Evolutionary conservation across 768 basidiomycete species (phyloP).

Genomic region (Russula ochroleuca): DNA sequence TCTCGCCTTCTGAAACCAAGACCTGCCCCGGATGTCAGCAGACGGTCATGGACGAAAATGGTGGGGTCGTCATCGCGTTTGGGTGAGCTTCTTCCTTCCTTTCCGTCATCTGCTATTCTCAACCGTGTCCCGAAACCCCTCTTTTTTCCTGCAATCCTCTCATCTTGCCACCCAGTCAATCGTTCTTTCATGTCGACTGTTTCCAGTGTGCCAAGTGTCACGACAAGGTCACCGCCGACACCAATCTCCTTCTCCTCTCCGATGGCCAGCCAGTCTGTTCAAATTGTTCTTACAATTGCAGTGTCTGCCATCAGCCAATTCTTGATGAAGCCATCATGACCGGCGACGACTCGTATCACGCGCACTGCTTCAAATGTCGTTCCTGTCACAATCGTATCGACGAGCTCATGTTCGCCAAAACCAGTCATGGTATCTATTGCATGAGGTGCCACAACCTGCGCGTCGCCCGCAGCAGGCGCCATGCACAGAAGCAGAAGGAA

Average conservation of each 20-base stretch:
- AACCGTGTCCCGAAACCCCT: neutral
- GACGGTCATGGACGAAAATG: conserved; percentile 74
- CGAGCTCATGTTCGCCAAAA: conserved; percentile 98
- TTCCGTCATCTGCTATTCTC: neutral
- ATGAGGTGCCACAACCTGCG: conserved; percentile 98
- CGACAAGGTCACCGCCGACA: conserved; percentile 90
- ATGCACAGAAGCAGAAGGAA: conserved; percentile 84
- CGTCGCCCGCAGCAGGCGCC: conserved; percentile 86
- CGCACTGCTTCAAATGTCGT: conserved; percentile 97
- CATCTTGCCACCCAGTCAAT: conserved; percentile 54
- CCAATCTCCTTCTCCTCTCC: conserved; percentile 92
- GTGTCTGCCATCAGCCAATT: conserved; percentile 89
- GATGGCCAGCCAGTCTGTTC: conserved; percentile 97
- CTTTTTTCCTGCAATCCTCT: conserved; percentile 6
- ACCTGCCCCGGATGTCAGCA: conserved; percentile 79
- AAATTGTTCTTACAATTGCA: conserved; percentile 93
- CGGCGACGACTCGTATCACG: conserved; percentile 97
- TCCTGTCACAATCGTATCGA: conserved; percentile 93
- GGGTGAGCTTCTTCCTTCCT: conserved; percentile 50
- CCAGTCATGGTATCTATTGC: conserved; percentile 96
- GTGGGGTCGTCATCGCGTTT: conserved; percentile 90
- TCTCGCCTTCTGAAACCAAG: conserved; percentile 46
- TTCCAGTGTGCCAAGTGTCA: conserved; percentile 97
- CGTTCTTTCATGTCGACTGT: conserved; percentile 91
- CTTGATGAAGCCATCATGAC: conserved; percentile 99